Evolutionary conservation across 257 asterid genomes (phyloP), one percentile per base, ranked within the genome.

Genomic region (Linderniella brevidens): DNA sequence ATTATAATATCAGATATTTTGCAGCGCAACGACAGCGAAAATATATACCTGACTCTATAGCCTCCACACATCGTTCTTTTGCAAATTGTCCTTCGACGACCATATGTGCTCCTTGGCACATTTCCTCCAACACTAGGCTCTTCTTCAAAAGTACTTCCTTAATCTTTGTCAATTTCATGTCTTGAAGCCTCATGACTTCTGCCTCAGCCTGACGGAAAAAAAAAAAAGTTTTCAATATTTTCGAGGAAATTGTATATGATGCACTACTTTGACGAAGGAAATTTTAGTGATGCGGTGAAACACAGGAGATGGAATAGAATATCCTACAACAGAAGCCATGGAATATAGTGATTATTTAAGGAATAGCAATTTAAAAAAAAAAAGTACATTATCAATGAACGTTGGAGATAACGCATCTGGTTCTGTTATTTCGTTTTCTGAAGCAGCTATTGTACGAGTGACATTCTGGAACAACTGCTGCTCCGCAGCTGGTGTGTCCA

Each of bases 401-500:
- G 78, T 78, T 61, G 71, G 29, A 14, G 94, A 76, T 47, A 84
- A 75, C 49, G 68, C 62, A 43, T 76, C 76, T 11, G 82, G 70
- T 54, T 76, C 92, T 15, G 67, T 72, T 61, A 84, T 62, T 68
- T 84, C 92, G 73, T 62, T 46, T 63, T 78, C 96, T 46, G 80
- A 66, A 63, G 80, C 92, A 41, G 87, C 92, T 64, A 78, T 67
- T 39, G 66, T 60, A 40, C 68, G 45, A 10, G 74, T 78, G 48
- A 78, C 78, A 55, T 74, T 65, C 53, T 78, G 86, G 64, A 76
- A 84, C 52, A 38, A 64, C 13, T 66, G 73, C 55, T 78, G 94
- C 68, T 84, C 95, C 67, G 65, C 81, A 32, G 53, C 62, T 43
- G 92, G 87, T 44, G 86, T 76, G 61, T 83, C 93, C 93, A 87